Evolutionary conservation across 768 basidiomycete species (phyloP).

Genomic region (Melanogaster broomeanus): DNA sequence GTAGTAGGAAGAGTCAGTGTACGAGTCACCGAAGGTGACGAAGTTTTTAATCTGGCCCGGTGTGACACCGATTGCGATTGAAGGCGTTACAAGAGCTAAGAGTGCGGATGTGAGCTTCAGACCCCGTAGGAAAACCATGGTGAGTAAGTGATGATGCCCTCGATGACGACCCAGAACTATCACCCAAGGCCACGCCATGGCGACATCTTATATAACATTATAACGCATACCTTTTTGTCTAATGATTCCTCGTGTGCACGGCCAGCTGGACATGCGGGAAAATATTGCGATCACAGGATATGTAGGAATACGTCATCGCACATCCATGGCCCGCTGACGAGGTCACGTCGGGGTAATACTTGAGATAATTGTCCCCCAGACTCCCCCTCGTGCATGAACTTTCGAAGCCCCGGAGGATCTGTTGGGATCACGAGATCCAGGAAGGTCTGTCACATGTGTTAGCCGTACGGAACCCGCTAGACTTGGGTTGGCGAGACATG

Average conservation of each 20-base stretch:
- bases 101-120: slow-evolving; percentile 6
- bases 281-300: slow-evolving; percentile 1
- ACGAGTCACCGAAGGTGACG: slow-evolving; percentile 70
- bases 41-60: slow-evolving; percentile 58
- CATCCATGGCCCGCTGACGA: background rate
- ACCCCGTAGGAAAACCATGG: slow-evolving; percentile 3
- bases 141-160: background rate
- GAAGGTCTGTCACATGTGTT: background rate
- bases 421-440: background rate
- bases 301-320: background rate
- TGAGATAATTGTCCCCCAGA: background rate
- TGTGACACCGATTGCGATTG: slow-evolving; percentile 23
- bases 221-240: background rate
- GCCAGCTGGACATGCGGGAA: background rate
- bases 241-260: background rate
- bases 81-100: slow-evolving; percentile 11
- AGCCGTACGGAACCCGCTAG: background rate
- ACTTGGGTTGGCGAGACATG: background rate
- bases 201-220: slow-evolving; percentile 5
- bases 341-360: slow-evolving; percentile 3
- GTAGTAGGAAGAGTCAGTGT: slow-evolving; percentile 51
- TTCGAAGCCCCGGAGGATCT: background rate
- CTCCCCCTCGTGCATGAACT: background rate
- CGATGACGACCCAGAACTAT: background rate
- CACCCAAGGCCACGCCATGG: background rate